Evolutionary conservation across 2,329 filamentous ascomycete species (phyloP).

Genomic region (Apiospora phragmitis): DNA sequence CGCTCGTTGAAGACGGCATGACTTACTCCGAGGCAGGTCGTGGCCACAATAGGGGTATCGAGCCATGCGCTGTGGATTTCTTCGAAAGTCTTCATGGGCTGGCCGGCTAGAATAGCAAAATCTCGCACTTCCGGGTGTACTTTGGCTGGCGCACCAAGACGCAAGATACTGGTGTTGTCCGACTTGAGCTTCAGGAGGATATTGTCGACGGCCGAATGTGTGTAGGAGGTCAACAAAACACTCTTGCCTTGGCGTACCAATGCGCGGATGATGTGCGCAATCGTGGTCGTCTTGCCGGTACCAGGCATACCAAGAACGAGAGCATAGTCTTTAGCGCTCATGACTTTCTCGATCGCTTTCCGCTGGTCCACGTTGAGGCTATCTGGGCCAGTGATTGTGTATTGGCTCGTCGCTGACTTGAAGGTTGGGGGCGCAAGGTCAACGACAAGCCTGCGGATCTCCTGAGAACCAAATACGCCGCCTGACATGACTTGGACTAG

Average conservation of each 20-base stretch:
- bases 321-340: slow-evolving; percentile 93
- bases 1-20: slow-evolving; percentile 87
- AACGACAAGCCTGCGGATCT: slow-evolving; percentile 78
- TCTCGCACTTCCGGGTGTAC: slow-evolving; percentile 84
- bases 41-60: slow-evolving; percentile 85
- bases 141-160: slow-evolving; percentile 83
- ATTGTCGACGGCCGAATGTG: slow-evolving; percentile 96
- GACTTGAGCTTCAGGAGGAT: slow-evolving; percentile 88
- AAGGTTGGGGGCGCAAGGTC: slow-evolving; percentile 75
- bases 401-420: slow-evolving; percentile 64
- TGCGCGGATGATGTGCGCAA: slow-evolving; percentile 93
- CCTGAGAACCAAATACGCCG: slow-evolving; percentile 65
- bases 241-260: slow-evolving; percentile 88
- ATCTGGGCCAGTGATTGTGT: slow-evolving; percentile 60
- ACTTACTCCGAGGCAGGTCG: slow-evolving; percentile 89
- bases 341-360: slow-evolving; percentile 87
- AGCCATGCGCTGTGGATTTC: slow-evolving; percentile 85
- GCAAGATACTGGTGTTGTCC: slow-evolving; percentile 75
- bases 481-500: slow-evolving; percentile 90
- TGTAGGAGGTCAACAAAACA: slow-evolving; percentile 91
- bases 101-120: slow-evolving; percentile 78
- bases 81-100: slow-evolving; percentile 74
- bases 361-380: slow-evolving; percentile 85
- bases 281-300: slow-evolving; percentile 97
- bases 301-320: slow-evolving; percentile 98